Conservation (phyloP, 148 eudicot genomes). For the Cornus suecica region DNA sequence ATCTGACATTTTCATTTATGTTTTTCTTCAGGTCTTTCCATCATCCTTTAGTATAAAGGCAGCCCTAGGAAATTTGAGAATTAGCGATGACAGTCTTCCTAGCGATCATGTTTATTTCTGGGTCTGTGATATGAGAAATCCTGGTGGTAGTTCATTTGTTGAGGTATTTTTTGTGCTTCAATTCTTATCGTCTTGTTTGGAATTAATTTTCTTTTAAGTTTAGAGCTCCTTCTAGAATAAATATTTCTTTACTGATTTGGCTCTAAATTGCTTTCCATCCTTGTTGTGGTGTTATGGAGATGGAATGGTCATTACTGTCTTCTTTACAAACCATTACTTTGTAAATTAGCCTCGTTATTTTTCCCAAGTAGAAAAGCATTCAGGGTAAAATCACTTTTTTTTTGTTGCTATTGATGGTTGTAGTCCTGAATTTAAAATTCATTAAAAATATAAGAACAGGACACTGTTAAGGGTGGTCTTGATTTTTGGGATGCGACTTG, state of each 20-base stretch:
- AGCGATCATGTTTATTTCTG: slow-evolving; percentile 73
- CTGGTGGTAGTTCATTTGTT: slow-evolving; percentile 96
- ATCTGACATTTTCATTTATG: background rate
- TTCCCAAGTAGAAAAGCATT: background rate
- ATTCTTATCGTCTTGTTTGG: background rate
- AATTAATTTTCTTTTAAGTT: background rate
- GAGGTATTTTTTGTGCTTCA: slow-evolving; percentile 48
- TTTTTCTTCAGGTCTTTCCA: slow-evolving; percentile 71
- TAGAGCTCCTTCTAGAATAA: background rate
- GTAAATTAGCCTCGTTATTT: background rate
- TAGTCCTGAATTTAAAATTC: background rate
- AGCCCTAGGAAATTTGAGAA: slow-evolving; percentile 87
- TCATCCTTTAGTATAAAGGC: slow-evolving; percentile 96
- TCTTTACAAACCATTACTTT: background rate
- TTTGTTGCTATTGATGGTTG: background rate
- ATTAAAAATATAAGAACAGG: background rate
- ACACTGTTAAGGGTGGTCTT: background rate
- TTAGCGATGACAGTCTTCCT: slow-evolving; percentile 88
- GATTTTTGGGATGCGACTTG: no score
- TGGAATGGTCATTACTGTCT: background rate
- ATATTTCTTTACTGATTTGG: no score
- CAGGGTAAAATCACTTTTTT: background rate
- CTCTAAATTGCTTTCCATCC: background rate
- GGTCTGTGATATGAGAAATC: slow-evolving; percentile 97
- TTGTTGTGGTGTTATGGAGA: background rate